phyloP scores from a whole-genome alignment of 768 basidiomycete genomes.

The Rubroboletus satanas region DNA sequence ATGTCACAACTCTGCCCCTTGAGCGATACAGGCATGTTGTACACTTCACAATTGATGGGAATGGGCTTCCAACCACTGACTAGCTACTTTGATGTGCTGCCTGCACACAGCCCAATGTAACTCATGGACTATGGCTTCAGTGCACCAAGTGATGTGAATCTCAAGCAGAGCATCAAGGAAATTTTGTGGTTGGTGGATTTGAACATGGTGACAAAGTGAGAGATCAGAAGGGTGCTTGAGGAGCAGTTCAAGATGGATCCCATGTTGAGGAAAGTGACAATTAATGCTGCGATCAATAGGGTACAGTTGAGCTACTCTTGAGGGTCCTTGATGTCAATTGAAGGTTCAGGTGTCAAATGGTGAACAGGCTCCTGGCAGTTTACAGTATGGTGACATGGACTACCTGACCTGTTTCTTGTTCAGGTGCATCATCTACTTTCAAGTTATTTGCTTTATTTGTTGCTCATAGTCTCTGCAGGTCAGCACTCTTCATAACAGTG shows the following conservation, averaged over 20 bases:
- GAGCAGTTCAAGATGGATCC: conserved; percentile 77
- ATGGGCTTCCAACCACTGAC: conserved; percentile 67
- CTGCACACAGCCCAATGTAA: conserved; percentile 50
- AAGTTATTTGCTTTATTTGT: too few relatives aligned
- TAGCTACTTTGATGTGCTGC: conserved; percentile 70
- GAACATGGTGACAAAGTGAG: conserved; percentile 88
- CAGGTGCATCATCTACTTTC: too few relatives aligned
- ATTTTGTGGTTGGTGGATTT: conserved; percentile 78
- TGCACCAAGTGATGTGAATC: conserved; percentile 60
- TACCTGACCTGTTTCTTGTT: too few relatives aligned
- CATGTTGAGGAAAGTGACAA: conserved; percentile 60
- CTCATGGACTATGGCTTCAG: conserved; percentile 40
- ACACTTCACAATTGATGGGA: conserved; percentile 61
- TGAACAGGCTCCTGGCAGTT: too few relatives aligned
- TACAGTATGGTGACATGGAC: too few relatives aligned
- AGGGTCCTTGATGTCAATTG: not conserved
- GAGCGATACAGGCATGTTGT: conserved; percentile 37
- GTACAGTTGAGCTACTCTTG: conserved; percentile 51
- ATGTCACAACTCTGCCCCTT: conserved; percentile 41
- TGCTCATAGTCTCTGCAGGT: too few relatives aligned
- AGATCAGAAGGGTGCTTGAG: conserved; percentile 80
- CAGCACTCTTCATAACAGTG: too few relatives aligned
- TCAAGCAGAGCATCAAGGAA: conserved; percentile 69
- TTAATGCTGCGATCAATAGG: conserved; percentile 77
- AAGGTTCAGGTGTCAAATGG: too few relatives aligned